Conservation (phyloP, 1,284 basidiomycete genomes). For the Cystobasidium slooffiae region DNA sequence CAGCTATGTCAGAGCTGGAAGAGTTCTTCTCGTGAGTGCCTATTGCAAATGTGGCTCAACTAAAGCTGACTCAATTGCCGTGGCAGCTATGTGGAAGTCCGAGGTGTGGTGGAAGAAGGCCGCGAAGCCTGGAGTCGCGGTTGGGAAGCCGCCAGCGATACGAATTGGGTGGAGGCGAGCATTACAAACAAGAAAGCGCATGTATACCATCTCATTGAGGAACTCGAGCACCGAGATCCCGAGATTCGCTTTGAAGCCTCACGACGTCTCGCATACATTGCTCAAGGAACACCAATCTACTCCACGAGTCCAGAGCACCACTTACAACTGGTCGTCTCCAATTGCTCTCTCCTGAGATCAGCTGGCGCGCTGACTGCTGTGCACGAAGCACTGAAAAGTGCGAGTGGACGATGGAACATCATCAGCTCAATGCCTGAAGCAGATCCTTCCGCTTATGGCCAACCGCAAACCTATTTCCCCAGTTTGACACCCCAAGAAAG, state of each 20-base stretch:
- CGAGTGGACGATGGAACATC: slow-evolving; percentile 83
- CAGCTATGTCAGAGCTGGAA: slow-evolving; percentile 74
- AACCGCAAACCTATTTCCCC: slow-evolving; percentile 20
- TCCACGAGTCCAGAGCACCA: slow-evolving; percentile 90
- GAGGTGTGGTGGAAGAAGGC: slow-evolving; percentile 44
- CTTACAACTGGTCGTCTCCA: slow-evolving; percentile 92
- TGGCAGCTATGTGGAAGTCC: slow-evolving; percentile 48
- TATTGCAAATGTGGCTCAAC: slow-evolving; percentile 65
- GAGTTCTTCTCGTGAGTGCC: slow-evolving; percentile 98
- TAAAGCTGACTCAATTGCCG: not conserved
- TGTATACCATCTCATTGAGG: slow-evolving; percentile 78
- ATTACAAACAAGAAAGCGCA: slow-evolving; percentile 57
- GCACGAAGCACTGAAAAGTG: slow-evolving; percentile 86
- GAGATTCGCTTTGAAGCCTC: slow-evolving; percentile 83
- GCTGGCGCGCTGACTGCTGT: slow-evolving; percentile 84
- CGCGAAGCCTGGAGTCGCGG: slow-evolving; percentile 43
- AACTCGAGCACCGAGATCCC: slow-evolving; percentile 80
- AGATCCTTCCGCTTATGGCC: slow-evolving; percentile 9
- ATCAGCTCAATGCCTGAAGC: slow-evolving; percentile 58
- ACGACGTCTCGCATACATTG: slow-evolving; percentile 81
- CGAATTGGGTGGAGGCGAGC: slow-evolving; percentile 36
- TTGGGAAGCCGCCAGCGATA: slow-evolving; percentile 30
- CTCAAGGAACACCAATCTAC: slow-evolving; percentile 92
- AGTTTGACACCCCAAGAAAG: slow-evolving; percentile 61
- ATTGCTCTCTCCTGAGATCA: slow-evolving; percentile 81